Evolutionary conservation across 805 yeast genomes (phyloP), one percentile per base, ranked within the genome.

Genomic region (Spencermartinsiella europaea): DNA sequence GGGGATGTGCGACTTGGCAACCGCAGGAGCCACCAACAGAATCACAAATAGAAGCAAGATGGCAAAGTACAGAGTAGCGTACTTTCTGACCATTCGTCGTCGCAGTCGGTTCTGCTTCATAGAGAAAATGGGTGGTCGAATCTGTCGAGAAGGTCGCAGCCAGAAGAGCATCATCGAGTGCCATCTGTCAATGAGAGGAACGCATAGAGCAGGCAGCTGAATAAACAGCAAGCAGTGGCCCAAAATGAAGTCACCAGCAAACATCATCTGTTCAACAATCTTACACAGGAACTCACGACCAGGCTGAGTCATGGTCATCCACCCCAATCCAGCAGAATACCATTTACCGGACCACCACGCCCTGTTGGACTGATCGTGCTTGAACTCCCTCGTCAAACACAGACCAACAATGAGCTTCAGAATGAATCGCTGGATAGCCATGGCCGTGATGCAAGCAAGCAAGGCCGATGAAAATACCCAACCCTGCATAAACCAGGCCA

Each of bases 281-380:
- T 93, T 93, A 57, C 97, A 97, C 61, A 80, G 76, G 63, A 87
- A 87, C 73, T 93, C 99, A 76, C 99, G 87, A 44, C 85, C 64
- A 52, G 99, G 99, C 73, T 91, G 98, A 28, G 98, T 83, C 76
- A 85, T 79, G 17, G 97, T 96, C 77, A 83, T 80, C 80, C 83
- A 81, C 50, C 98, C 99, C 69, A 91, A 71, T 63, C 95, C 93
- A 50, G 86, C 75, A 49, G 95, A 93, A 68, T 90, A 89, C 99
- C 99, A 93, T 71, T 89, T 90, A 77, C 99, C 99, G 48, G 96
- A 86, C 99, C 99, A 93, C 95, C 95, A 93, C 22, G 99, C 98
- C 59, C 95, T 85, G 73, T 93, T 93, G 33, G 98, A 75, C 64
- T 83, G 87, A 70, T 91, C 97, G 60, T 85, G 86, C 81, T 88